Base-by-base conservation (phyloP, 805 yeast species). In the Hanseniaspora thailandica region DNA sequence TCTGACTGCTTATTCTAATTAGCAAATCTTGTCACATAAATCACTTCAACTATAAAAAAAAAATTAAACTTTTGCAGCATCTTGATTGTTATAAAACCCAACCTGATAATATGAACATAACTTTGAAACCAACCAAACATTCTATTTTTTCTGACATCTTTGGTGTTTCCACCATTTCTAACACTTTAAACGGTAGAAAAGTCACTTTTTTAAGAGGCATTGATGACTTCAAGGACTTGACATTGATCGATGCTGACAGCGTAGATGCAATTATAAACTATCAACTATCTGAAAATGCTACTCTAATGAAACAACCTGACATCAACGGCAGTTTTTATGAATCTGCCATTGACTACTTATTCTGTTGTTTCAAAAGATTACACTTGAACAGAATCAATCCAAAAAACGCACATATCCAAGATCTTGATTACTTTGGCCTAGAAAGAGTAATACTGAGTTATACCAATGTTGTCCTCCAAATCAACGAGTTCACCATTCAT, bases 391-490 rank as follows among this genome's bases (percentile, higher is more conserved):
- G 52, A 48, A 48, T 48, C 25, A 43, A 48, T 41, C 48, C 70
- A 73, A 53, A 79, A 78, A 55, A 67, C 77, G 23, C 72, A 76
- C 45, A 52, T 64, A 45, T 52, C 63, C 31, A 61, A 64, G 8
- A 59, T 65, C 17, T 45, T 15, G 38, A 52, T 35, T 34, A 46
- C 25, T 30, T 35, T n/a, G 25, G 15, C 7, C 13, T 47, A 2
- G 46, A 53, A 47, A 64, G 76, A 40, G 68, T 76, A 40, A 62
- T 77, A 15, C 68, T 80, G 13, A 79, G 84, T 25, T 85, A 81
- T 65, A 87, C 86, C 0, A 69, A 81, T 28, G 80, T 84, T 22
- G 66, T 81, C 22, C 81, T 84, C 61, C 86, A 81, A 64, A 76
- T 80, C 2, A 82, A 84, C 9, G 89, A 82, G 53, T 67, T 67